Conservation (phyloP, 305 asterid species). For the Andrographis paniculata region DNA sequence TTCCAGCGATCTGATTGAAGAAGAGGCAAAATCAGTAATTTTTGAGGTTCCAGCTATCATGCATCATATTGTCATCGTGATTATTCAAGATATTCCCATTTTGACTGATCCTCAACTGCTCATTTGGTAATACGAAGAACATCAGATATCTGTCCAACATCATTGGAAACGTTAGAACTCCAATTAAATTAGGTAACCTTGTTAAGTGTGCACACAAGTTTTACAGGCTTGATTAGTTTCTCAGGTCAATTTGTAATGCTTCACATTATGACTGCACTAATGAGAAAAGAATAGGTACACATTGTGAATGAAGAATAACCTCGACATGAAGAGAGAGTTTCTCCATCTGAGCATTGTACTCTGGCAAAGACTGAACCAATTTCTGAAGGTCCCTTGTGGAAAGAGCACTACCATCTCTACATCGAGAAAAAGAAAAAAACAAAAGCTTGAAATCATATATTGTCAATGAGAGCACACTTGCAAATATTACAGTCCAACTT, state of each 20-base stretch:
- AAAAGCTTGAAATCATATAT: too few species aligned
- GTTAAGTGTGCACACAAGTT: background rate
- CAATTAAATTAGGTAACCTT: background rate
- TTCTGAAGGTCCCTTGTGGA: slow-evolving; percentile 93
- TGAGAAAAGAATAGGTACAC: slow-evolving; percentile 10
- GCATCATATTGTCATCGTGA: background rate
- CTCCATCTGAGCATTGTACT: slow-evolving; percentile 88
- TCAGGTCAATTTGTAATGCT: slow-evolving; percentile 10
- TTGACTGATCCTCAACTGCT: background rate
- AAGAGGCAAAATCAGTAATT: slow-evolving; percentile 16
- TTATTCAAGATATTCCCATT: background rate
- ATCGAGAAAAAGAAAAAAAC: slow-evolving; percentile 23
- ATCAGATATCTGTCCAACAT: background rate
- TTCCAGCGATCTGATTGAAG: slow-evolving; percentile 81
- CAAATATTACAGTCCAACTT: background rate
- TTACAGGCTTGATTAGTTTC: slow-evolving; percentile 6
- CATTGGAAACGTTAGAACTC: slow-evolving; percentile 1
- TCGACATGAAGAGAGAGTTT: slow-evolving; percentile 85
- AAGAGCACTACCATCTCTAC: slow-evolving; percentile 82
- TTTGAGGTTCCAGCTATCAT: background rate
- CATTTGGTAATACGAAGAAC: background rate
- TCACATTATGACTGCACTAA: slow-evolving; percentile 14
- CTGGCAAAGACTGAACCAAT: slow-evolving; percentile 97
- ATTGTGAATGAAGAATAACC: slow-evolving; percentile 42
- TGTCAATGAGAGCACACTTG: slow-evolving; percentile 12